Percentiles rank a stretch among this genome's conserved stretches.
Evolutionary conservation across 2,329 filamentous ascomycete species (phyloP).

Genomic region (Aspergillus flavus): DNA sequence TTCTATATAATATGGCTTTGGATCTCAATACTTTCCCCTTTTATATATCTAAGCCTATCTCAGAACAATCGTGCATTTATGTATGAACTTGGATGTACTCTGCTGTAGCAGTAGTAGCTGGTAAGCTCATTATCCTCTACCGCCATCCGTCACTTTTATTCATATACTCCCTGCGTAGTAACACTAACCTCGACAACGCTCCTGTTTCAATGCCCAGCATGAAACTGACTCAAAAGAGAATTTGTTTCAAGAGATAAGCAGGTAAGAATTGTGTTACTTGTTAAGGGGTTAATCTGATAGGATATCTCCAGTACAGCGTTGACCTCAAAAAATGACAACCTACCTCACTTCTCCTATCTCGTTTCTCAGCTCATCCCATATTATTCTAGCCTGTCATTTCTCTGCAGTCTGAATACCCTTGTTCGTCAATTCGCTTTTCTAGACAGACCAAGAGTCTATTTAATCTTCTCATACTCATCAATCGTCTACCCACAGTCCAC

Average conservation of each 20-base stretch:
- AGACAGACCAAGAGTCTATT: too few species aligned
- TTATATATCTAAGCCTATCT: too few species aligned
- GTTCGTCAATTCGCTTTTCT: too few species aligned
- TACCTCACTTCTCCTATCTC: too few species aligned
- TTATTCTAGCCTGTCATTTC: too few species aligned
- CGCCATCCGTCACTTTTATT: neutral
- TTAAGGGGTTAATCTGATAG: neutral
- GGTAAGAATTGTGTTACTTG: neutral
- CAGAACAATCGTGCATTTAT: too few species aligned
- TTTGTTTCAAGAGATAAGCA: neutral
- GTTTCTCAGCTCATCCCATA: too few species aligned
- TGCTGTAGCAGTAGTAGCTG: neutral
- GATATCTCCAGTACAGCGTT: neutral
- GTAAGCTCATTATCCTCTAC: neutral
- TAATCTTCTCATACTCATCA: too few species aligned
- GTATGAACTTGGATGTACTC: neutral
- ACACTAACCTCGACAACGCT: neutral
- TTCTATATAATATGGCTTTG: neutral
- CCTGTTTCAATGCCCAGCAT: neutral
- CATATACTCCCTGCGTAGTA: neutral
- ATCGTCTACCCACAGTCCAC: too few species aligned
- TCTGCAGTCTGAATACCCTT: too few species aligned
- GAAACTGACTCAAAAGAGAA: too few species aligned
- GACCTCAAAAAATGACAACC: neutral
- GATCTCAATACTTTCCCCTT: neutral